Conservation (phyloP, 1,284 basidiomycete species). For the Cryptococcus depauperatus region DNA sequence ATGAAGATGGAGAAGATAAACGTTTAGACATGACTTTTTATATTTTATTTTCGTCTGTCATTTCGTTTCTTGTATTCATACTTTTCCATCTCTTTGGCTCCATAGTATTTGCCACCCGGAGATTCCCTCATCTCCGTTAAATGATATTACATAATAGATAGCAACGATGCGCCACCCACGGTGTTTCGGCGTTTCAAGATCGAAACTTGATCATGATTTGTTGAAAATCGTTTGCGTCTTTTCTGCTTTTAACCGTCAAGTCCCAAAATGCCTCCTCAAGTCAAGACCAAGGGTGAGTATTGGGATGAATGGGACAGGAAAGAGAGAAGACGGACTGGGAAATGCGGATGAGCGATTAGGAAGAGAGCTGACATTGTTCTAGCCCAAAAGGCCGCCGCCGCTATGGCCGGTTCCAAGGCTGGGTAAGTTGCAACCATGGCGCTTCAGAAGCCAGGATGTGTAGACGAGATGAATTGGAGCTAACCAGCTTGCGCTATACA, state of each 20-base stretch:
- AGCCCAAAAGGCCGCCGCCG: constrained; percentile 46
- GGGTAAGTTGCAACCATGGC: constrained; percentile 37
- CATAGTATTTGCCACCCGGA: no score
- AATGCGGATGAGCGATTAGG: background rate
- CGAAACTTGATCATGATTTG: no score
- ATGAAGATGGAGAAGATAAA: no score
- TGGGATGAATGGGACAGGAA: background rate
- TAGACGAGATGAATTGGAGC: background rate
- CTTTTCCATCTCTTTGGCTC: no score
- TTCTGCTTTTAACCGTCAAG: constrained; percentile 7
- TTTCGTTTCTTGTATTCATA: no score
- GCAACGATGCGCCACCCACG: no score
- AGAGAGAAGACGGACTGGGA: background rate
- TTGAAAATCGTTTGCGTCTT: no score
- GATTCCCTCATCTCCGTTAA: no score
- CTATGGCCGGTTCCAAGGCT: constrained; percentile 45
- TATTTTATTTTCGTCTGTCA: no score
- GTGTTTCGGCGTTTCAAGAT: no score
- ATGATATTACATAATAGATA: no score
- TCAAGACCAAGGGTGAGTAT: constrained; percentile 39
- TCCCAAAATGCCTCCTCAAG: constrained; percentile 37
- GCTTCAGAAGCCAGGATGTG: background rate
- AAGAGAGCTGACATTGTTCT: background rate
- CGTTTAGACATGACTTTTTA: no score
- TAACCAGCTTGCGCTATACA: constrained; percentile 11